These are phyloP conservation scores for Talaromyces sp. DNA, from an alignment of 2,329 filamentous ascomycete genomes.

Conservation along the genomic window DNA sequence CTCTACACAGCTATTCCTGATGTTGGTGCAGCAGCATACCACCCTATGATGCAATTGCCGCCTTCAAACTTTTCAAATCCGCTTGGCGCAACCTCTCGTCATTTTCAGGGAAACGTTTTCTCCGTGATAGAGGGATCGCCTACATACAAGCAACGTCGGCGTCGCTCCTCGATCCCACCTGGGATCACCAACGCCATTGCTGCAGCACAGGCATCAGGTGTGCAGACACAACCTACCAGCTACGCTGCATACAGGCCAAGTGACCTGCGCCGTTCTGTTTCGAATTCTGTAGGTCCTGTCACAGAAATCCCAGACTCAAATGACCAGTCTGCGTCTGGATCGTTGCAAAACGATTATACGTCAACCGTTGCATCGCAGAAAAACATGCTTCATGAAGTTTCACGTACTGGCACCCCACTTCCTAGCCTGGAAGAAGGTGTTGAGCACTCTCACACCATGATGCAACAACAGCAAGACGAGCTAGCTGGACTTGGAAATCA, in stretches of 20 bases:
- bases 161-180: constrained; percentile 87
- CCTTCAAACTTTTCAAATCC: constrained; percentile 79
- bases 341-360: constrained; percentile 65
- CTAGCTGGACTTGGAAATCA: constrained; percentile 67
- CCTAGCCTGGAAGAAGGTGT: constrained; percentile 81
- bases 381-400: constrained; percentile 73
- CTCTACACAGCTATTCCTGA: constrained; percentile 94
- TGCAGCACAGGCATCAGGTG: constrained; percentile 46
- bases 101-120: constrained; percentile 75
- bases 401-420: constrained; percentile 85
- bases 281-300: constrained; percentile 77
- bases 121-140: constrained; percentile 96
- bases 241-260: constrained; percentile 74
- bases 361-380: constrained; percentile 70
- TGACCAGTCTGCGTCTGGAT: constrained; percentile 73
- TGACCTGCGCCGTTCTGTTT: constrained; percentile 87
- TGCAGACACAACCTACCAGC: constrained; percentile 39
- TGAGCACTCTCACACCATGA: constrained; percentile 63
- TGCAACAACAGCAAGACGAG: constrained; percentile 45
- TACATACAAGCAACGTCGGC: constrained; percentile 95
- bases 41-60: constrained; percentile 86
- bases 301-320: constrained; percentile 74
- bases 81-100: constrained; percentile 67
- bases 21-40: constrained; percentile 69
- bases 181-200: constrained; percentile 69